Conservation (phyloP, 805 yeast genomes). For the Kluyveromyces starmeri region DNA sequence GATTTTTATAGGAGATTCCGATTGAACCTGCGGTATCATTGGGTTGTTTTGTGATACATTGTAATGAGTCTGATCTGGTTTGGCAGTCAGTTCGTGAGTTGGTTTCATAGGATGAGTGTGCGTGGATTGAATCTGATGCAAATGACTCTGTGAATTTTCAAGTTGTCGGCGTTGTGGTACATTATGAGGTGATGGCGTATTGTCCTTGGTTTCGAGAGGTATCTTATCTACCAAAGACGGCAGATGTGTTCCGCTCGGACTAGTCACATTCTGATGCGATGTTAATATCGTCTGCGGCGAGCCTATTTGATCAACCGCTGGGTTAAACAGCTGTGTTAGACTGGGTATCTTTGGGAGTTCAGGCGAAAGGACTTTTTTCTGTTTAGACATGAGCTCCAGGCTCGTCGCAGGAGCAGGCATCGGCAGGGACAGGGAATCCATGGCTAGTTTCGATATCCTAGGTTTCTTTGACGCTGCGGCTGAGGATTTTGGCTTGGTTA, state of each 20-base stretch:
- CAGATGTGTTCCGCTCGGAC: not conserved
- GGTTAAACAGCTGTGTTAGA: slow-evolving; percentile 5
- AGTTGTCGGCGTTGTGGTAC: too few species aligned
- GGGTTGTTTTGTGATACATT: too few species aligned
- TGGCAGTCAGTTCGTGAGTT: too few species aligned
- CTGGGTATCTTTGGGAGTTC: slow-evolving; percentile 6
- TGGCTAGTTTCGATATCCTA: slow-evolving; percentile 1
- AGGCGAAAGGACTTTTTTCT: not conserved
- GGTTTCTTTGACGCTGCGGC: not conserved
- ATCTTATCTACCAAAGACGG: slow-evolving; percentile 2
- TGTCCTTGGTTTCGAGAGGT: slow-evolving; percentile 1
- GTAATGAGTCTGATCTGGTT: too few species aligned
- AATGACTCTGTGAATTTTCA: too few species aligned
- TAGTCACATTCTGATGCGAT: slow-evolving; percentile 2
- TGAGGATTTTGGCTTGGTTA: not conserved
- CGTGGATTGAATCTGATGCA: too few species aligned
- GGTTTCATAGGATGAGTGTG: too few species aligned
- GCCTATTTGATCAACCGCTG: not conserved
- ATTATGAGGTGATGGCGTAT: not conserved
- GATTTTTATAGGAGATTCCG: too few species aligned
- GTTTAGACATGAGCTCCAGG: not conserved
- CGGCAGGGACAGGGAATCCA: slow-evolving; percentile 3
- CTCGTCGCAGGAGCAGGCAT: not conserved
- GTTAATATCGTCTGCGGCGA: not conserved
- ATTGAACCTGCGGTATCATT: too few species aligned